Base-by-base conservation (phyloP, 2,329 filamentous ascomycete species). In the Calonectria montana region DNA sequence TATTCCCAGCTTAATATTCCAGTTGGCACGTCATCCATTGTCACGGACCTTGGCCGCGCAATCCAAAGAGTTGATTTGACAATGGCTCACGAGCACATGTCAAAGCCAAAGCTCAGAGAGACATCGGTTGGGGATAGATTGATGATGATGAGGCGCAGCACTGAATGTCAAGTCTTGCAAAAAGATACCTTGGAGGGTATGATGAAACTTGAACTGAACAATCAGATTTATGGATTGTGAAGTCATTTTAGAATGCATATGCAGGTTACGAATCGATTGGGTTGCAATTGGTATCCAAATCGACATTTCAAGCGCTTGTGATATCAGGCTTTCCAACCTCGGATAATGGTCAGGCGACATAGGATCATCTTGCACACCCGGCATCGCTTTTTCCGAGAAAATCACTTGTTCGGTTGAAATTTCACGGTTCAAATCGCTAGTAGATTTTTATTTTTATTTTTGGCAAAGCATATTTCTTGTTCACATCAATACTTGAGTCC, bases 271-370 rank as follows among this genome's bases (percentile, higher is more conserved):
- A 39, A 53, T 29, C 9, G 13, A 25, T 50, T 43, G 65, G 65
- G 64, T 62, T 53, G 16, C 55, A 63, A 27, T 68, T 53, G 55
- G 57, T 43, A 35, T 43, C 29, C 45, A 62, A 53, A 39, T 25
- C 12, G 18, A 35, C 15, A 27, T 45, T 59, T 41, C 65, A 37
- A 29, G n/a, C 27, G 31, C 65, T 50, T 43, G 55, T 63, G 23
- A 43, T 45, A 47, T 50, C 47, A 39, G 18, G 21, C 37, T 41
- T 62, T 23, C 55, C 55, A 41, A 39, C 45, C 35, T 43, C 25
- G 27, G 57, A 68, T 53, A 53, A 63, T 27, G 47, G 55, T 68
- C 45, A 62, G 43, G 45, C 55, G 57, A 63, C 25, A 61, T 29
- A 16, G 21, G 18, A 25, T 29, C 12, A 25, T 53, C 18, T 4